A percentile compares a stretch with the other conserved stretches of the same genome.
Conservation (phyloP, 2,329 filamentous ascomycete genomes). For the Ophiostoma himal-ulmi region DNA sequence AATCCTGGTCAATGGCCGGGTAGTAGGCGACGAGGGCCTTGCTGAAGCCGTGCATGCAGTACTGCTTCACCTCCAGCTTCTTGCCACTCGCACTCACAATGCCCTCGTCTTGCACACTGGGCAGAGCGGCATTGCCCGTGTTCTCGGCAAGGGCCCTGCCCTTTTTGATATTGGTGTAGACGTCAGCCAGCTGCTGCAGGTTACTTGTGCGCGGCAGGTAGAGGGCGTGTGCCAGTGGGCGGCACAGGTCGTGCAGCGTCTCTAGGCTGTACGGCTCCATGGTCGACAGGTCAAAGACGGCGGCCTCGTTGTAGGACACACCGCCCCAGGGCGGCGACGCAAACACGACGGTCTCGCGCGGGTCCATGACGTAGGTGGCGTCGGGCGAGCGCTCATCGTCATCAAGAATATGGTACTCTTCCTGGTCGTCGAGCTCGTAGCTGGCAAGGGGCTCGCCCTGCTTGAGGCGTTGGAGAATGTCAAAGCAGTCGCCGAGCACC, state of each 20-base stretch:
- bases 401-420: constrained; percentile 31
- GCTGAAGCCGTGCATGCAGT: constrained; percentile 84
- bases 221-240: constrained; percentile 57
- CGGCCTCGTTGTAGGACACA: constrained; percentile 49
- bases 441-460: background rate
- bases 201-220: constrained; percentile 84
- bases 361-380: constrained; percentile 36
- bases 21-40: constrained; percentile 69
- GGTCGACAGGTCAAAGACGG: constrained; percentile 73
- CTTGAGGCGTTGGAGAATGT: constrained; percentile 45
- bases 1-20: constrained; percentile 32
- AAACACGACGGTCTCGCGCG: constrained; percentile 44
- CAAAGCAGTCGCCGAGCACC: constrained; percentile 82
- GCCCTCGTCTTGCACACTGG: background rate
- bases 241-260: constrained; percentile 58
- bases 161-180: constrained; percentile 30
- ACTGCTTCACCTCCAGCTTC: constrained; percentile 75
- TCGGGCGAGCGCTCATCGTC: background rate
- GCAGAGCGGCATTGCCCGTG: background rate
- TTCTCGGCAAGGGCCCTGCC: background rate
- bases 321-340: constrained; percentile 58
- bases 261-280: constrained; percentile 83
- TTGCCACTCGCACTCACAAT: background rate
- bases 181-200: constrained; percentile 65
- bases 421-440: constrained; percentile 23